Conservation (phyloP, 2,329 filamentous ascomycete genomes). For the Botrytis hyacinthi region DNA sequence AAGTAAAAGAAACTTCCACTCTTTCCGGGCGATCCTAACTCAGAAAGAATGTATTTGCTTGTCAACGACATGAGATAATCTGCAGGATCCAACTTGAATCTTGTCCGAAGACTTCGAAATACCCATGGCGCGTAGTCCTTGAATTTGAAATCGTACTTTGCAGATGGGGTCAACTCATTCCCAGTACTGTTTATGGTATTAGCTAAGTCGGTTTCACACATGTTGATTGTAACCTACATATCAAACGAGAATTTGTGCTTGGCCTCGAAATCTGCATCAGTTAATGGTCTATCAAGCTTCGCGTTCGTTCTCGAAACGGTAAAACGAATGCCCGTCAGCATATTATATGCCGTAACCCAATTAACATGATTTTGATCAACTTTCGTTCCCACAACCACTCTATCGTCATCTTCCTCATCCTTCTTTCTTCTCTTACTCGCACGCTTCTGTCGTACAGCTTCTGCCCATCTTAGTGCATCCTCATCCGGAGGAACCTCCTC, state of each 20-base stretch:
- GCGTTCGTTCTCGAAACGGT: conserved; percentile 95
- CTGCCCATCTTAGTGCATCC: conserved; percentile 87
- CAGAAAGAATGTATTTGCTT: conserved; percentile 97
- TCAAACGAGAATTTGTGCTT: conserved; percentile 99
- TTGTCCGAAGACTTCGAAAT: conserved; percentile 83
- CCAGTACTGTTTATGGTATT: conserved; percentile 64
- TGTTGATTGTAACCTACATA: conserved; percentile 62
- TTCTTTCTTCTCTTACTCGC: conserved; percentile 80
- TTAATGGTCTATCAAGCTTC: conserved; percentile 88
- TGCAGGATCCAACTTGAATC: conserved; percentile 89
- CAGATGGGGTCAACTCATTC: conserved; percentile 94
- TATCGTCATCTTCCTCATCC: conserved; percentile 88
- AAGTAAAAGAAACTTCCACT: conserved; percentile 99
- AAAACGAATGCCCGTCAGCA: conserved; percentile 98
- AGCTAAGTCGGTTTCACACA: conserved; percentile 35
- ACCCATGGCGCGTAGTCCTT: conserved; percentile 99
- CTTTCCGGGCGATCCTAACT: conserved; percentile 94
- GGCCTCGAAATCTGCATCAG: conserved; percentile 86
- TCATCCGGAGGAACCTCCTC: conserved; percentile 87
- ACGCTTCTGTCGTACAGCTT: conserved; percentile 86
- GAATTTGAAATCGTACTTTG: conserved; percentile 99
- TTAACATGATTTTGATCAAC: conserved; percentile 97
- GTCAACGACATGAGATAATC: conserved; percentile 98
- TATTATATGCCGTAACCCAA: conserved; percentile 98
- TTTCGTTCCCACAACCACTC: conserved; percentile 93